Evolutionary conservation across 148 eudicot genomes (phyloP), one percentile per base, ranked within the genome.

Genomic region (Persicaria tinctoria): DNA sequence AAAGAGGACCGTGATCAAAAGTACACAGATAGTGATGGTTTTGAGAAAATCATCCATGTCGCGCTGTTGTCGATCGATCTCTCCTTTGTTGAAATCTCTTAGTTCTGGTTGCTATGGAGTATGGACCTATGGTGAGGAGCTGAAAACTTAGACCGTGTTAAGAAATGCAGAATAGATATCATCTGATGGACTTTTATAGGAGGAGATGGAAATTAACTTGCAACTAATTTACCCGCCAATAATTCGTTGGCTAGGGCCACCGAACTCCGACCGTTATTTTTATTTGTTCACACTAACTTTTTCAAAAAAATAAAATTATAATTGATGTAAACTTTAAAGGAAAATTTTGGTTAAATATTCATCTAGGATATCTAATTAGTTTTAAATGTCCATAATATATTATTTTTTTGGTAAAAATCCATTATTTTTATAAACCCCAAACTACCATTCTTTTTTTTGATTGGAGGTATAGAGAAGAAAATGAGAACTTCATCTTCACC

Each of bases 401-500:
- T 20, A 20, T 20, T 20, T 20, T 20, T 20, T 20, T 20, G 23
- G 23, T 20, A 20, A 20, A 20, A 20, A 20, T 20, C 23, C 23
- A 20, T 20, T 32, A 32, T 32, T 32, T 1, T 32, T 32, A 32
- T 32, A 32, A 32, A 32, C 41, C 41, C 41, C 41, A 32, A 32
- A 32, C 41, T 32, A 32, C 41, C 41, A 3, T 32, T 32, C 41
- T 32, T 32, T 32, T 32, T 1, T 32, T 32, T 32, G 3, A 32
- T 32, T 32, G 41, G 41, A 32, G 41, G 41, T 32, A 32, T 32
- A 32, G 41, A 32, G 41, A 32, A 32, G 41, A 32, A 32, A 1
- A 1, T 32, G 97, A 92, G 76, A 92, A 95, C 14, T 71, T 82
- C 38, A 84, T 83, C 74, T 83, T 92, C 13, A 92, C 90, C 85